Conservation (phyloP, 805 yeast species). For the Hagleromyces aurorensis region DNA sequence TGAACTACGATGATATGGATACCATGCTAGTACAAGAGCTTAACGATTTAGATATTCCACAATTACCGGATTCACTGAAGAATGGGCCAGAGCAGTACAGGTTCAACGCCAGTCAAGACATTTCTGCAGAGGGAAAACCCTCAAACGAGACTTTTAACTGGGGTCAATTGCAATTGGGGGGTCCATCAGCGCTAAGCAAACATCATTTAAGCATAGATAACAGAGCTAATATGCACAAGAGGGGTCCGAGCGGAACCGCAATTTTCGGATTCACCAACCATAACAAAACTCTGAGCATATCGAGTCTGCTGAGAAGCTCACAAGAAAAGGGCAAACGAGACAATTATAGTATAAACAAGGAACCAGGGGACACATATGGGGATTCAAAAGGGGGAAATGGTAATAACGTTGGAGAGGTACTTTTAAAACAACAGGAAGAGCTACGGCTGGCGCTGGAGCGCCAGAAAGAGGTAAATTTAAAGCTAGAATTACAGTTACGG, state of each 20-base stretch:
- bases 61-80: slow-evolving; percentile 16
- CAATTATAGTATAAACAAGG: slow-evolving; percentile 25
- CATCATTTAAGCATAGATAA: slow-evolving; percentile 11
- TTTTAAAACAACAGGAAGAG: slow-evolving; percentile 24
- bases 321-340: slow-evolving; percentile 2
- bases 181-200: slow-evolving; percentile 7
- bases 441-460: slow-evolving; percentile 23
- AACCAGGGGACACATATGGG: too few relatives aligned
- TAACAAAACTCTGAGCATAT: slow-evolving; percentile 52
- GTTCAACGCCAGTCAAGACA: slow-evolving; percentile 1
- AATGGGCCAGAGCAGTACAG: slow-evolving; percentile 1
- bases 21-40: slow-evolving; percentile 50
- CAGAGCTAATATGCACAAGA: slow-evolving; percentile 35
- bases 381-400: slow-evolving; percentile 30
- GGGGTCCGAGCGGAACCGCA: slow-evolving; percentile 71
- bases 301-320: slow-evolving; percentile 33
- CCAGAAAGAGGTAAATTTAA: slow-evolving; percentile 25
- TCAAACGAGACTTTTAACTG: slow-evolving; percentile 14
- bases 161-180: slow-evolving; percentile 12
- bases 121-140: too few relatives aligned
- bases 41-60: slow-evolving; percentile 57
- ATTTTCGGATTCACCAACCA: slow-evolving; percentile 69
- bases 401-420: slow-evolving; percentile 10
- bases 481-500: slow-evolving; percentile 24
- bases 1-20: slow-evolving; percentile 46